Conservation (phyloP, 2,329 filamentous ascomycete species). For the Fusarium odoratissimum region DNA sequence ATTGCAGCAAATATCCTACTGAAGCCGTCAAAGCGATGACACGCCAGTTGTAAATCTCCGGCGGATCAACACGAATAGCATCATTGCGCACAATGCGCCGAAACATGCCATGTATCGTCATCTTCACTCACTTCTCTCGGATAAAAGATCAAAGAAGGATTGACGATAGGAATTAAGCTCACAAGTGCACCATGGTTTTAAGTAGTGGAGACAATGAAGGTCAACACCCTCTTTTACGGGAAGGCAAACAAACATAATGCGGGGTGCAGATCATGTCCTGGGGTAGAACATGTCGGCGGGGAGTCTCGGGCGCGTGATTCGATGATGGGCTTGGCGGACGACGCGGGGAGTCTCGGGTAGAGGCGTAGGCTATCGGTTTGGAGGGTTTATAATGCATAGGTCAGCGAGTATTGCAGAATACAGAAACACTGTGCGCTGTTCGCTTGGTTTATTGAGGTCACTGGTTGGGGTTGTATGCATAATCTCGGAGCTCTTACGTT, state of each 20-base stretch:
- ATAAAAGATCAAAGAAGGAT: background rate
- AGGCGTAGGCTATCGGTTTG: background rate
- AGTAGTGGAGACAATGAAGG: constrained; percentile 21
- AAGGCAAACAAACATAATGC: background rate
- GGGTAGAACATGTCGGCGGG: constrained; percentile 5
- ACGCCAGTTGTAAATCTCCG: constrained; percentile 77
- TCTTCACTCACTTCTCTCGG: background rate
- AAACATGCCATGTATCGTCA: constrained; percentile 40
- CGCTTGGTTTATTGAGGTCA: background rate
- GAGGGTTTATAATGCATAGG: background rate
- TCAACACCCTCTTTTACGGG: background rate
- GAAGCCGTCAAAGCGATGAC: constrained; percentile 73
- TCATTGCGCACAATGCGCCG: constrained; percentile 63
- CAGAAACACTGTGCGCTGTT: background rate
- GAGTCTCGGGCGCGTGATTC: constrained; percentile 14
- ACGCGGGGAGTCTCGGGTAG: constrained; percentile 32
- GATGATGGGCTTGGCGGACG: background rate
- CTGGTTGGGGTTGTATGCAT: background rate
- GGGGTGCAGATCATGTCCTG: constrained; percentile 8
- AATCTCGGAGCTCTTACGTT: background rate
- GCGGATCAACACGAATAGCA: constrained; percentile 73
- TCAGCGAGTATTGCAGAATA: background rate
- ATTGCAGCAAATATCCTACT: background rate
- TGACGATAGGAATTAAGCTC: background rate
- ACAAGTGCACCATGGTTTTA: constrained; percentile 27